Evolutionary conservation across 2,329 filamentous ascomycete genomes (phyloP).

Genomic region (Talaromyces verruculosus): DNA sequence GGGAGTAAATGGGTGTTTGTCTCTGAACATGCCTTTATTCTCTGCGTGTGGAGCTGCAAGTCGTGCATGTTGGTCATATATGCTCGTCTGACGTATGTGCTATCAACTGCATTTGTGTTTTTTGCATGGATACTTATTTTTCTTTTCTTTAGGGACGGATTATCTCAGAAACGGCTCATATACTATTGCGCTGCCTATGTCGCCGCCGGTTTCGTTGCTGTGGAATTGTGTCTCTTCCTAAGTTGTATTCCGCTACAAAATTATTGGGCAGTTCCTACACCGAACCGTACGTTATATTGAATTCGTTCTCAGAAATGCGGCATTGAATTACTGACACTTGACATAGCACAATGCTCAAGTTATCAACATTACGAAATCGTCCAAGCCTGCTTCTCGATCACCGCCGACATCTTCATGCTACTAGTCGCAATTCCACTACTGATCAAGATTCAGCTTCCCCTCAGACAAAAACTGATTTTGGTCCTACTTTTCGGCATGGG

Average conservation of each 20-base stretch:
- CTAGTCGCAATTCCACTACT: conserved; percentile 46
- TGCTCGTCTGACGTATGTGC: conserved; percentile 48
- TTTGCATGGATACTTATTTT: conserved; percentile 18
- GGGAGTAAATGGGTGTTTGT: conserved; percentile 65
- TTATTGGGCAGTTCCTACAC: conserved; percentile 54
- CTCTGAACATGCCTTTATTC: conserved; percentile 62
- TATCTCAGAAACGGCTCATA: conserved; percentile 38
- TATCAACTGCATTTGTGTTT: not conserved
- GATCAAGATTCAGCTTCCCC: conserved; percentile 41
- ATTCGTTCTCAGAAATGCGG: not conserved
- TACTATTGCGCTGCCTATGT: conserved; percentile 46
- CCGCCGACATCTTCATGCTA: conserved; percentile 47
- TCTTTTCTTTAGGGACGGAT: conserved; percentile 27
- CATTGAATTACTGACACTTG: not conserved
- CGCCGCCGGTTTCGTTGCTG: conserved; percentile 48
- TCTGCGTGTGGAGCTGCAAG: conserved; percentile 55
- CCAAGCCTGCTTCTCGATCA: conserved; percentile 48
- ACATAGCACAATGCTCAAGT: conserved; percentile 43
- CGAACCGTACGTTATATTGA: conserved; percentile 31
- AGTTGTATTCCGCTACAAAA: conserved; percentile 52
- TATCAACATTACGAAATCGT: conserved; percentile 50
- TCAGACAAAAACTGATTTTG: conserved; percentile 47
- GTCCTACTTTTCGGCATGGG: conserved; percentile 47
- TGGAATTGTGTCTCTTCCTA: conserved; percentile 53
- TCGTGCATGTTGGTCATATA: conserved; percentile 56